Evolutionary conservation across 2,329 filamentous ascomycete genomes (phyloP).

Genomic region (Sporothrix luriei): DNA sequence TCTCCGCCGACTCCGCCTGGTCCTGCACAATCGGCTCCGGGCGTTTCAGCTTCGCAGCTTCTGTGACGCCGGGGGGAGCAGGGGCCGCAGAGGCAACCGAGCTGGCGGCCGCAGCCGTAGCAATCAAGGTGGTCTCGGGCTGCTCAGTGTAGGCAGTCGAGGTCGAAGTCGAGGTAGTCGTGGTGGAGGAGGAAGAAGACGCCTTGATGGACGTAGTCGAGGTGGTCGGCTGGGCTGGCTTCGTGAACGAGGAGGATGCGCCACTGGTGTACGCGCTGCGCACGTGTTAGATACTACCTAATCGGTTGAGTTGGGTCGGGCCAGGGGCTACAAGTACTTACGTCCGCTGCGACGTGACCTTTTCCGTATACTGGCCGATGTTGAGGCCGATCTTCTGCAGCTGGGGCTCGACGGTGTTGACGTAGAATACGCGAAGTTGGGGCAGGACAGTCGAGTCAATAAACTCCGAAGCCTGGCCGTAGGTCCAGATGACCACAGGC

Average conservation of each 20-base stretch:
- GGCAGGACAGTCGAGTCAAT: slow-evolving; percentile 79
- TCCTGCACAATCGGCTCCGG: slow-evolving; percentile 48
- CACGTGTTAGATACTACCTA: background rate
- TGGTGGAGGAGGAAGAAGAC: slow-evolving; percentile 33
- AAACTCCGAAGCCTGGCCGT: slow-evolving; percentile 70
- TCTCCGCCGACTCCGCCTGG: slow-evolving; percentile 53
- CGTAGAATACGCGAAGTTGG: slow-evolving; percentile 75
- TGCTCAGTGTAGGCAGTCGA: slow-evolving; percentile 36
- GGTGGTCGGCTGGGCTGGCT: slow-evolving; percentile 39
- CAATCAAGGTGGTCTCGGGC: slow-evolving; percentile 25
- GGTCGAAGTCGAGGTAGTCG: slow-evolving; percentile 40
- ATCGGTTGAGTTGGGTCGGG: background rate
- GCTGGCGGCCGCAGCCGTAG: slow-evolving; percentile 39
- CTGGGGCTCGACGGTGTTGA: slow-evolving; percentile 93
- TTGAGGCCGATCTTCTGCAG: slow-evolving; percentile 88
- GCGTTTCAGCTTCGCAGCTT: slow-evolving; percentile 30
- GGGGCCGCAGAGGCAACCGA: slow-evolving; percentile 31
- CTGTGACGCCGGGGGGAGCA: slow-evolving; percentile 29
- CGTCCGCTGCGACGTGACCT: slow-evolving; percentile 36
- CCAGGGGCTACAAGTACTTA: background rate
- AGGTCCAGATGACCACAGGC: slow-evolving; percentile 71
- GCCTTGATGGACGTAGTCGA: slow-evolving; percentile 37
- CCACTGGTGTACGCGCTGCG: background rate
- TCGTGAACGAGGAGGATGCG: slow-evolving; percentile 43
- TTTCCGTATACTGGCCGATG: slow-evolving; percentile 72